These are phyloP conservation scores for Neonectria faginata DNA, from an alignment of 2,329 filamentous ascomycete species.

Conservation along the genomic window DNA sequence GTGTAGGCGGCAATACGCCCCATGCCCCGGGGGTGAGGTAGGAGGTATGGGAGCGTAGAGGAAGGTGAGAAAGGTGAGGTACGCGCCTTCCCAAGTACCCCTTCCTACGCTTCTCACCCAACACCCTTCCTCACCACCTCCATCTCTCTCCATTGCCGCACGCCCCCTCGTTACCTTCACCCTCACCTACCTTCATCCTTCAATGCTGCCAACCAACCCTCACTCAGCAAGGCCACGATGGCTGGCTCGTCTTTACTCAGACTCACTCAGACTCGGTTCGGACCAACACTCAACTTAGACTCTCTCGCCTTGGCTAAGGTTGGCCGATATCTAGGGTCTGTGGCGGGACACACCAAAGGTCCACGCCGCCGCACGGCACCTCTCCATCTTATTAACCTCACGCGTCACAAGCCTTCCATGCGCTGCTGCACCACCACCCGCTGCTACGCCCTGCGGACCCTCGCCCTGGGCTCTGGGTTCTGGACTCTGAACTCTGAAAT, in stretches of 20 bases:
- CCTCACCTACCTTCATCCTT: background rate
- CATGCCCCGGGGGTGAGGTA: background rate
- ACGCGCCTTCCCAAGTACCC: slow-evolving; percentile 8
- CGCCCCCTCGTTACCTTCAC: slow-evolving; percentile 3
- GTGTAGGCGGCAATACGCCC: slow-evolving; percentile 3
- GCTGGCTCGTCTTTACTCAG: background rate
- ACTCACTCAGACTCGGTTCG: slow-evolving; percentile 3
- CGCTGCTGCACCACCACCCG: background rate
- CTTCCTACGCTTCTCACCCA: background rate
- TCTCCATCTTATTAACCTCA: background rate
- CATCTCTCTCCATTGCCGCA: background rate
- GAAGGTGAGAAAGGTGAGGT: background rate
- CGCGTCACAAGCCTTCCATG: background rate
- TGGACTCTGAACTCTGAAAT: background rate
- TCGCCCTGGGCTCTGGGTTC: background rate
- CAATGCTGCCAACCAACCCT: background rate
- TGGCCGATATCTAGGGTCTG: background rate
- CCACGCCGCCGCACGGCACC: background rate
- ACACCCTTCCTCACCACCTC: no score
- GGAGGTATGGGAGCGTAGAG: no score
- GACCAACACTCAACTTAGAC: background rate
- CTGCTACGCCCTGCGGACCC: slow-evolving; percentile 5
- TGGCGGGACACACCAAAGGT: background rate
- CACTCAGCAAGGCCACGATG: background rate
- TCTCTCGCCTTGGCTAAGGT: background rate